A percentile compares a stretch with the other conserved stretches of the same genome.
These are phyloP conservation scores for Trifolium dubium DNA, from an alignment of 306 rosid genomes.

Conservation along the genomic window DNA sequence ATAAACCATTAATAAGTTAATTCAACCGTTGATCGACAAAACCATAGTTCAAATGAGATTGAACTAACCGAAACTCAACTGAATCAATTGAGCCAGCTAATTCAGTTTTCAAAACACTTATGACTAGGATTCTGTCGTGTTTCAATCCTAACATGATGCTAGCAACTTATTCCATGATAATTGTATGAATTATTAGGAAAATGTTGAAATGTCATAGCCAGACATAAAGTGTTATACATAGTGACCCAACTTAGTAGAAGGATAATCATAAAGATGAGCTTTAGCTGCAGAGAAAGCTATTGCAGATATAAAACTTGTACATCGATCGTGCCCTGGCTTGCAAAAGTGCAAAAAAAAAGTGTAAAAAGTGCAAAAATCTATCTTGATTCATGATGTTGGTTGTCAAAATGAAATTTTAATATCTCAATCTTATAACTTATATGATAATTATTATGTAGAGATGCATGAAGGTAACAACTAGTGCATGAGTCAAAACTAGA, in stretches of 20 bases:
- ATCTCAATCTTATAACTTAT: neutral
- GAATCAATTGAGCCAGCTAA: neutral
- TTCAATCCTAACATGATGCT: neutral
- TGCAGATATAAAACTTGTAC: neutral
- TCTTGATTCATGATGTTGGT: neutral
- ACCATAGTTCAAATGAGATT: too few relatives aligned
- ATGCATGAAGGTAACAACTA: neutral
- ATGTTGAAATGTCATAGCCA: conserved; percentile 17
- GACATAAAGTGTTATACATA: neutral
- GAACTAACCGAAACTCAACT: too few relatives aligned
- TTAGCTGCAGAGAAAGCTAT: conserved; percentile 11
- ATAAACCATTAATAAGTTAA: too few relatives aligned
- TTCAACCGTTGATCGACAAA: too few relatives aligned
- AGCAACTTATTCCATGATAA: conserved; percentile 3
- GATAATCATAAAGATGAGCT: conserved; percentile 10
- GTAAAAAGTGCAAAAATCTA: neutral
- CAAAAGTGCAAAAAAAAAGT: conserved; percentile 15
- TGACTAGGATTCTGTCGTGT: neutral
- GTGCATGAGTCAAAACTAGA: neutral
- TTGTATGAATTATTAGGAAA: conserved; percentile 25
- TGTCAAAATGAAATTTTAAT: neutral
- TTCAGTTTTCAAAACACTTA: neutral
- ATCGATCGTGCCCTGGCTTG: neutral
- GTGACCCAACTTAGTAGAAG: conserved; percentile 32
- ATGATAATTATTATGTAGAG: neutral